These are phyloP conservation scores for Xylaria bambusicola DNA, from an alignment of 495 filamentous ascomycete species.

Conservation along the genomic window DNA sequence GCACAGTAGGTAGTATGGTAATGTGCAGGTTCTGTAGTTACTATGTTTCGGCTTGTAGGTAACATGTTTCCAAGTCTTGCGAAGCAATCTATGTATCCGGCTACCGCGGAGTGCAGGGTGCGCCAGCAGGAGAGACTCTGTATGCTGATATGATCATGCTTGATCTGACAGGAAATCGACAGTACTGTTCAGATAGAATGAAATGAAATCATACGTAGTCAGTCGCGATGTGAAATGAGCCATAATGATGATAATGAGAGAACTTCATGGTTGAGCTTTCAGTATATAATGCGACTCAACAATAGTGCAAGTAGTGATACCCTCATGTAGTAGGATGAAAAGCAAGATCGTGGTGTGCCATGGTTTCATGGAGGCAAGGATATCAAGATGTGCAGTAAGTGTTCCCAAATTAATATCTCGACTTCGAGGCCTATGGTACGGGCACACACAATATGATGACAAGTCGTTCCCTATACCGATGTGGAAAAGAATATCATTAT, in stretches of 20 bases:
- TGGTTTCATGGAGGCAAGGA: neutral
- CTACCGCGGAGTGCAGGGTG: too few species aligned
- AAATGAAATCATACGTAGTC: constrained; percentile 15
- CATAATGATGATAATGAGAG: constrained; percentile 6
- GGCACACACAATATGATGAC: constrained; percentile 32
- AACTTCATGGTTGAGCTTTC: too few species aligned
- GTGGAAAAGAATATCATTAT: constrained; percentile 28
- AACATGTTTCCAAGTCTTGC: too few species aligned
- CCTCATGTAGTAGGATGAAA: neutral
- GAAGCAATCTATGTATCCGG: too few species aligned
- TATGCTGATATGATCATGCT: too few species aligned
- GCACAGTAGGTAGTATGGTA: too few species aligned
- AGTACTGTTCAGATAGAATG: neutral
- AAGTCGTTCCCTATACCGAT: constrained; percentile 39
- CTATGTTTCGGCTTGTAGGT: too few species aligned
- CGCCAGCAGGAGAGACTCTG: too few species aligned
- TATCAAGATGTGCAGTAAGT: neutral
- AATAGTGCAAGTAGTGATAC: neutral
- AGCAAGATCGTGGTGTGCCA: neutral
- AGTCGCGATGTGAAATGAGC: constrained; percentile 12
- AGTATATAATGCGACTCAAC: constrained; percentile 3
- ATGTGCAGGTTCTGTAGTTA: too few species aligned
- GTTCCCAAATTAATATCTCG: neutral
- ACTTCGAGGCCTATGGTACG: neutral
- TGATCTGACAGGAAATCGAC: neutral